Evolutionary conservation across 2,329 filamentous ascomycete genomes (phyloP).

Genomic region (Chrysoporthe puriensis): DNA sequence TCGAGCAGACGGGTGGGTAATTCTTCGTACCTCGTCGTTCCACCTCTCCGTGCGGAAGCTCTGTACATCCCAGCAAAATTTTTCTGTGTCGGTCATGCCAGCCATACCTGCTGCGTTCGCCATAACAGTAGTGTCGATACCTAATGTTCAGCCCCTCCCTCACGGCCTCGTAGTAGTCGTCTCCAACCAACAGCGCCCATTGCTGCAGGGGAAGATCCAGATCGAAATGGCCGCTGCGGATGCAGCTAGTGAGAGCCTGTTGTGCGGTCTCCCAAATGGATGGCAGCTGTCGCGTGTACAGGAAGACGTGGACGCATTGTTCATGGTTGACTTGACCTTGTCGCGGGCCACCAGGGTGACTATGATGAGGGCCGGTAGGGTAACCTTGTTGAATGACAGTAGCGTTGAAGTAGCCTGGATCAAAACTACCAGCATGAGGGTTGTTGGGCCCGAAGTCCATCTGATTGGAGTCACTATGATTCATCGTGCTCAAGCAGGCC

Average conservation of each 20-base stretch:
- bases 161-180: conserved; percentile 72
- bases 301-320: not conserved
- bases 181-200: conserved; percentile 68
- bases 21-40: not conserved
- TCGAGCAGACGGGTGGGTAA: not conserved
- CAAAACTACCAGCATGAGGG: not conserved
- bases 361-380: not conserved
- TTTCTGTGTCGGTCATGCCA: not conserved
- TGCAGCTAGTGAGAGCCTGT: not conserved
- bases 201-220: not conserved
- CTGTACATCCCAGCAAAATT: not conserved
- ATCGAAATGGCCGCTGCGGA: not conserved
- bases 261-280: not conserved
- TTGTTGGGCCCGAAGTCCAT: not conserved
- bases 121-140: not conserved
- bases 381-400: not conserved
- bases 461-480: not conserved
- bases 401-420: not conserved
- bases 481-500: not conserved
- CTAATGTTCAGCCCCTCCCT: conserved; percentile 78
- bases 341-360: not conserved
- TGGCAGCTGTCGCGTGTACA: not conserved
- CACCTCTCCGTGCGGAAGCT: not conserved
- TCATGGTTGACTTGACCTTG: not conserved
- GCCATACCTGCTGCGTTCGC: not conserved